These are phyloP conservation scores for Colletotrichum endophyticum DNA, from an alignment of 2,329 filamentous ascomycete species.

Conservation along the genomic window DNA sequence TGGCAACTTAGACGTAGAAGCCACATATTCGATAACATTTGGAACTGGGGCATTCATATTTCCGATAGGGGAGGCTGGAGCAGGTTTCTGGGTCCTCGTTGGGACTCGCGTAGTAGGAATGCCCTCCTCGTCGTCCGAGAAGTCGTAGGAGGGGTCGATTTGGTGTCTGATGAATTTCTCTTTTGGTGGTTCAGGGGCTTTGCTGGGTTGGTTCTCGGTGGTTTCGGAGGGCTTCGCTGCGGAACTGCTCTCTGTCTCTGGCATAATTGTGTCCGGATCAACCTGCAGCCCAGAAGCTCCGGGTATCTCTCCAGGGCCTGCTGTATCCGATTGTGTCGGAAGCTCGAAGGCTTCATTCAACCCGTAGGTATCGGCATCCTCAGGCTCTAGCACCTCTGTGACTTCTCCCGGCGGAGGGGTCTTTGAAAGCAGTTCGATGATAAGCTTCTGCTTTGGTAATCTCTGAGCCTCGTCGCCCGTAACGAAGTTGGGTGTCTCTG, in stretches of 20 bases:
- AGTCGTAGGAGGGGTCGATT: conserved; percentile 23
- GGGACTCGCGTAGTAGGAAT: neutral
- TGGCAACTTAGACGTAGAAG: neutral
- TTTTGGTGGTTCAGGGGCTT: neutral
- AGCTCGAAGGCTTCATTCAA: neutral
- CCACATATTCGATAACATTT: neutral
- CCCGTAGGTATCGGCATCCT: neutral
- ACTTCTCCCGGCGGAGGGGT: neutral
- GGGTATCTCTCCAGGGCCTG: neutral
- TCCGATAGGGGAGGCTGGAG: neutral
- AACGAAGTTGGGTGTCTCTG: neutral
- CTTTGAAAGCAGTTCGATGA: neutral
- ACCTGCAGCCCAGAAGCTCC: neutral
- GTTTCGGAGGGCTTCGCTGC: neutral
- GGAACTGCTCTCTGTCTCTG: neutral
- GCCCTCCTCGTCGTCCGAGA: conserved; percentile 27
- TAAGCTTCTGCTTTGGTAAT: neutral
- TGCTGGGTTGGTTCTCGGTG: neutral
- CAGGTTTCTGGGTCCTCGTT: neutral
- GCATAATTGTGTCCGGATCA: neutral
- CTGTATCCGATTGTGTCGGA: neutral
- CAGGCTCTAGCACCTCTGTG: neutral
- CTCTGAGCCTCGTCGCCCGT: neutral
- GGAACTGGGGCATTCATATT: neutral
- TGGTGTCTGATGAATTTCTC: conserved; percentile 11